Evolutionary conservation across 2,329 filamentous ascomycete species (phyloP).

Genomic region (Fusarium sp.): DNA sequence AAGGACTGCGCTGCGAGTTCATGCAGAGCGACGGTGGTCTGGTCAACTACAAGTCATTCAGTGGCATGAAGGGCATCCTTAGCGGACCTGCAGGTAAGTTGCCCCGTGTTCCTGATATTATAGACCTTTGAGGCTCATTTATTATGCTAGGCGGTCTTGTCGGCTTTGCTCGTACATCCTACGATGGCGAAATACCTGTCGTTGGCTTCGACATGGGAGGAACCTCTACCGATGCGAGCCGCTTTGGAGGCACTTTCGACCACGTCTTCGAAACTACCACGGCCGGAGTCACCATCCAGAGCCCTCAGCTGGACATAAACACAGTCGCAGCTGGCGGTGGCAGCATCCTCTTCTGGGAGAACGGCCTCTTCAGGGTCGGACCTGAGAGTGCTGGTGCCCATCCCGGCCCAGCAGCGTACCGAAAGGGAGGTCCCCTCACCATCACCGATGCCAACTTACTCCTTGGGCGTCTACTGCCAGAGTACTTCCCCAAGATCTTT

Average conservation of each 20-base stretch:
- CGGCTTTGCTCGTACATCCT: conserved; percentile 23
- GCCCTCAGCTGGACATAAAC: conserved; percentile 78
- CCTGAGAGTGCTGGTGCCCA: conserved; percentile 78
- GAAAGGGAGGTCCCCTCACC: conserved; percentile 75
- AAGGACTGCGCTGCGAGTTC: conserved; percentile 25
- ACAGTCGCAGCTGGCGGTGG: conserved; percentile 68
- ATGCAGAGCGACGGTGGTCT: conserved; percentile 41
- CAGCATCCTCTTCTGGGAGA: conserved; percentile 71
- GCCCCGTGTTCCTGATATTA: background rate
- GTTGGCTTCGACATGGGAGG: conserved; percentile 57
- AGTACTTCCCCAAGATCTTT: conserved; percentile 67
- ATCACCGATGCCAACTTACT: conserved; percentile 79
- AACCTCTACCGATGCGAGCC: conserved; percentile 77
- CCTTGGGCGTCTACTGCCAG: conserved; percentile 67
- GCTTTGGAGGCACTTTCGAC: conserved; percentile 75
- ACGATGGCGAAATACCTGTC: conserved; percentile 31
- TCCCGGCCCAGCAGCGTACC: conserved; percentile 76
- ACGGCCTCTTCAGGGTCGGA: conserved; percentile 76
- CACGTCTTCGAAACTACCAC: conserved; percentile 80
- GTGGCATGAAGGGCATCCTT: conserved; percentile 34
- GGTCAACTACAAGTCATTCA: conserved; percentile 37
- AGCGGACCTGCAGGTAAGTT: conserved; percentile 38
- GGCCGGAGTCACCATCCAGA: conserved; percentile 75
- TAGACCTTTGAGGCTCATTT: background rate
- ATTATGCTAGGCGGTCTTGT: conserved; percentile 12